phyloP scores from a whole-genome alignment of 257 asterid genomes.

The Jacaranda copaia region DNA sequence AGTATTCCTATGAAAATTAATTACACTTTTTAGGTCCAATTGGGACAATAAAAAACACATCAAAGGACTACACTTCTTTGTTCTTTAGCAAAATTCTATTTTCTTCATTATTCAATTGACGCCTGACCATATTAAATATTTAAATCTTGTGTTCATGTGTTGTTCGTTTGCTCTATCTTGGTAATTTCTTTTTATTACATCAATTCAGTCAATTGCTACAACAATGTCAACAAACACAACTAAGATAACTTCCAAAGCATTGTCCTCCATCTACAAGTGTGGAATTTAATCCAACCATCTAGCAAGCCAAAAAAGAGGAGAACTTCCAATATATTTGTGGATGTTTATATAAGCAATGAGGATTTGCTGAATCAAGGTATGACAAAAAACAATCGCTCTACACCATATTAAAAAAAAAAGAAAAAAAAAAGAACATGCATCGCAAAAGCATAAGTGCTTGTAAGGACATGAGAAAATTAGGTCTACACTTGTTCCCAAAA shows the following conservation, averaged over 20 bases:
- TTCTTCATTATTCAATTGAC: too few species aligned
- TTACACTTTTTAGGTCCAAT: too few species aligned
- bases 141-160: too few species aligned
- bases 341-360: conserved; percentile 10
- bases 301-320: background rate
- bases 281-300: conserved; percentile 16
- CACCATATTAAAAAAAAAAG: background rate
- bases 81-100: too few species aligned
- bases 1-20: too few species aligned
- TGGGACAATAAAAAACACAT: too few species aligned
- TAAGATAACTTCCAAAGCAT: background rate
- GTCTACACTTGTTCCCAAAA: background rate
- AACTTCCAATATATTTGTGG: background rate
- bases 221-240: background rate
- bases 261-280: conserved; percentile 4
- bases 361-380: background rate
- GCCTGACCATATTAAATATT: too few species aligned
- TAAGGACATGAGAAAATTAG: background rate
- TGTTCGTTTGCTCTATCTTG: conserved; percentile 10
- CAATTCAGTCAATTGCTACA: conserved; percentile 20
- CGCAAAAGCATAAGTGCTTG: background rate
- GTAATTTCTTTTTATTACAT: background rate
- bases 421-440: background rate
- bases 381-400: background rate
- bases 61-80: too few species aligned